Evolutionary conservation across 164 flowering plant genomes (phyloP), one percentile per base, ranked within the genome.

Genomic region (Piper longum): DNA sequence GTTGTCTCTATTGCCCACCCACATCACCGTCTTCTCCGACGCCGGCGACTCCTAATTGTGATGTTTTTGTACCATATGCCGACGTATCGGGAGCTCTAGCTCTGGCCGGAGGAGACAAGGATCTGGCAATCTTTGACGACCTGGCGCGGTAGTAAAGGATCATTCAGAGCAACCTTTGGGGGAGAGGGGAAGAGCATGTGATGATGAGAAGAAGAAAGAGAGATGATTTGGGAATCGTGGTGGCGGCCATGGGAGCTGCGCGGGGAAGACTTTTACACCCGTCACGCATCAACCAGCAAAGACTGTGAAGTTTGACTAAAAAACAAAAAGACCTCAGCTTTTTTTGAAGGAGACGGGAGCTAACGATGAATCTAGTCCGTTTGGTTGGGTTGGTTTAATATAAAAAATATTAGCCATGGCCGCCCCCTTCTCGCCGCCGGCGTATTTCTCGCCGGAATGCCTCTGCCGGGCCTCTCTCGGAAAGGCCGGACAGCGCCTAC

Each of bases 1-100:
- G 1, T 41, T 61, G 9, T 75, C 74, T 43, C 79, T 63, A 69
- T 77, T 80, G 16, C 79, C 81, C 3, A 80, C 76, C 83, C 83
- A 80, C 1, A 77, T 73, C 12, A 77, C 64, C 41, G 55, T 67
- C 7, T 17, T 26, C 36, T 26, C 36, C 36, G 36, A 26, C 36
- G 36, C 36, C 36, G 36, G 36, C 36, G 36, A 26, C 36, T 26
- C 36, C 36, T 26, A 13, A 17, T 40, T 1, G 70, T 39, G 16
- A 59, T 45, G 2, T 39, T 63, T 3, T 62, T 51, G 59, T 72
- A 73, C 83, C 81, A 75, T 5, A 77, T 69, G 3, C 83, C 83
- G 8, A 77, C 45, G 63, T 75, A 77, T 9, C 42, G 45, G 7
- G 54, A 42, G 1, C 55, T 71, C n/a, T 68, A 76, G 40, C 11